Base-by-base conservation (phyloP, 2,329 filamentous ascomycete genomes). In the Lojkania enalia region DNA sequence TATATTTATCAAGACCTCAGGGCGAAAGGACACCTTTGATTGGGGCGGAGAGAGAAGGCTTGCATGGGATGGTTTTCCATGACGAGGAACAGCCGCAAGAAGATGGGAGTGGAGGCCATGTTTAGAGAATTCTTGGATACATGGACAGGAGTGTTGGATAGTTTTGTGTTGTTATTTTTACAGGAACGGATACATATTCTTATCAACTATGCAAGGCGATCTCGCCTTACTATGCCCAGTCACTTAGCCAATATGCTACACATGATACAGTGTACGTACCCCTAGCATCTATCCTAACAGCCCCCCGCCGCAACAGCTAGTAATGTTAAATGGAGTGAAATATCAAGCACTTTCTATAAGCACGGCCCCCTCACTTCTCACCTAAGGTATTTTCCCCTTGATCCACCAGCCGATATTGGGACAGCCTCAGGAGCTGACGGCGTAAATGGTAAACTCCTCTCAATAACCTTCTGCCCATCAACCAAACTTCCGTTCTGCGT, bases 401-500 rank as follows among this genome's bases (percentile, higher is more conserved):
- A 9, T 15, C 16, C 16, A 11, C 16, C 18, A 11, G 15, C 33
- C 5, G 33, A 11, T 5, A 36, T 9, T 9, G 19, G 11, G 12
- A 64, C 58, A 4, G 51, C 45, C 46, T 57, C 57, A 3, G 51
- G 36, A 32, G 49, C 35, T 5, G 19, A 13, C 15, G 39, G 38
- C 31, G 52, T 42, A 36, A 60, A 60, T 25, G 63, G 61, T 49
- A 70, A 40, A 20, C 54, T 59, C 27, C 56, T 58, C 13, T 63
- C 64, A 25, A 77, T 66, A 7, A 71, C 51, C 49, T 71, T 71
- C 29, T 70, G 69, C 37, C 78, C 75, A 43, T 78, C 74, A n/a
- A 91, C 69, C 36, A 88, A 53, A 46, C 66, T 64, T 14, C 83
- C 83, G 13, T 77, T 71, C 40, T 82, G 70, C 44, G 72, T 69